Base-by-base conservation (phyloP, 1,284 basidiomycete species). In the Ustilago shanxiensis region DNA sequence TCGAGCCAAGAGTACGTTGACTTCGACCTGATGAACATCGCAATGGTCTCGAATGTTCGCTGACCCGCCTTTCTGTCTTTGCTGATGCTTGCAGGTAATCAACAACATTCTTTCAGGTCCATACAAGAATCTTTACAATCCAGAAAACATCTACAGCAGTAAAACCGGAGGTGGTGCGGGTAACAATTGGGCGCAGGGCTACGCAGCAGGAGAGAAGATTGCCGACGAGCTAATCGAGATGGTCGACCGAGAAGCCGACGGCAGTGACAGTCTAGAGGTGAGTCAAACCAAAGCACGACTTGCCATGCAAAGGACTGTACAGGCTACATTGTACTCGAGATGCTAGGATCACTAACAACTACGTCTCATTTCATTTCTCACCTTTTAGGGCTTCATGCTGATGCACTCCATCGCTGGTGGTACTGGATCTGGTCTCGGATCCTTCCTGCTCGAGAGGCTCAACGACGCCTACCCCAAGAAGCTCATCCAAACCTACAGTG, bases 401-500 rank as follows among this genome's bases (percentile, higher is more conserved):
- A 93, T 98, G 88, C 97, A 99, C 86, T 98, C 96, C 31, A 99
- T 99, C 86, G 97, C 97, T 44, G 96, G 97, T 37, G 96, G 97
- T 8, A 99, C 97, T 4, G 97, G 97, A 26, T 99, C 97, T 0
- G 97, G 97, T 2, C 91, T 99, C 10, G 97, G 97, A 37, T 99
- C 97, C 18, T 99, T 95, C 88, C 88, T 99, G 26, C 91, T 99
- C 54, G 97, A 99, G 88, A 90, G 95, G 33, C 88, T 99, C 44
- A 98, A 97, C 87, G 97, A 99, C 88, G 94, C 93, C 79, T 99
- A 98, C 84, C 97, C 97, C 0, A 99, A 99, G 88, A 99, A 99
- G 87, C 90, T 99, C 68, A 95, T 98, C 60, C 97, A 99, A 86
- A 99, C 97, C 6, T 99, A 99, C 88, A 98, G 95, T 33, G 97